Percentiles rank a stretch among this genome's conserved stretches.
Conservation (phyloP, 352 stramenopile genomes). For the Globisporangium mamillatum region DNA sequence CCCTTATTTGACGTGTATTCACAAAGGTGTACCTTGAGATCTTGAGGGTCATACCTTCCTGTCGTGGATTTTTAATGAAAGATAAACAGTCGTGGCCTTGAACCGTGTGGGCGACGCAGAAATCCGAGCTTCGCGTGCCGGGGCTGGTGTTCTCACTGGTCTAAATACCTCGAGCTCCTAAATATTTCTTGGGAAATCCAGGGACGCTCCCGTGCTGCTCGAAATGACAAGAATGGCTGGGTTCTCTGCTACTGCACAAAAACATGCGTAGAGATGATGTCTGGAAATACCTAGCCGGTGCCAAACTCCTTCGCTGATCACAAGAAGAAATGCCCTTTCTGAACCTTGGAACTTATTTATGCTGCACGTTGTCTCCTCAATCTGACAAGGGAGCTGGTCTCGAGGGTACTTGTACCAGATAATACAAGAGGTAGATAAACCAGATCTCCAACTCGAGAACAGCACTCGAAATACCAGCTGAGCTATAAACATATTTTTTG, state of each 20-base stretch:
- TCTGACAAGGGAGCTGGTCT: background rate
- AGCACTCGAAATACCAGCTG: background rate
- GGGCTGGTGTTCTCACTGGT: background rate
- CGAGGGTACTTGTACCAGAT: background rate
- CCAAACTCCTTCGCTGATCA: background rate
- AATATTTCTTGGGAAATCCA: no score
- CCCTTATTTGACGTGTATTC: no score
- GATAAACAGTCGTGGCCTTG: background rate
- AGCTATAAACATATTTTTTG: background rate
- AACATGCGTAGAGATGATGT: background rate
- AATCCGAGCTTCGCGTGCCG: background rate
- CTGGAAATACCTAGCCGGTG: background rate
- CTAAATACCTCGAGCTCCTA: background rate
- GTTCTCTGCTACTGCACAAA: background rate
- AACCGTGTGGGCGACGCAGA: background rate
- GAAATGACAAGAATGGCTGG: background rate
- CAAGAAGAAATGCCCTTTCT: background rate
- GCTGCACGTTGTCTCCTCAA: background rate
- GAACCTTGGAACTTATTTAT: background rate
- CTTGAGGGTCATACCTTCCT: background rate
- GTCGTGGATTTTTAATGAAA: background rate
- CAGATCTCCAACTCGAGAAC: background rate
- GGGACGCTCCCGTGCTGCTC: background rate
- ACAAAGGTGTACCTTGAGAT: background rate
- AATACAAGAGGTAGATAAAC: background rate